Conservation (phyloP, 371 early-diverging fungal species). For the Circinella umbellata region DNA sequence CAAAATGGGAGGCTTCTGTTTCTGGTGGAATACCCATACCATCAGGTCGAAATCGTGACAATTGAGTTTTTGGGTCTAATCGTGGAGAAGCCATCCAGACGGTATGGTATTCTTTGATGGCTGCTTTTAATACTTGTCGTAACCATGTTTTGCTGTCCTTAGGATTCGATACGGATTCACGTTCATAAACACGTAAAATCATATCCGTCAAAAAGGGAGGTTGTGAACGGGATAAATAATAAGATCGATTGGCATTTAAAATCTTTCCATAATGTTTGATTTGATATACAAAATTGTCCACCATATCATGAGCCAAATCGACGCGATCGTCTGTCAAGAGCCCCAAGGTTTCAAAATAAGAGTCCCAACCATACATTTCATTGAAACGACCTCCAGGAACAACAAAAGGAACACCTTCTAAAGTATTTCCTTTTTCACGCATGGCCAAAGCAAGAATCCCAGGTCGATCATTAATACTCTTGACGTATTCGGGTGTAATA, state of each 20-base stretch:
- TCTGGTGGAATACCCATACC: slow-evolving; percentile 95
- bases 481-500: slow-evolving; percentile 88
- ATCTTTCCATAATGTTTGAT: slow-evolving; percentile 96
- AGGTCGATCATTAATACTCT: slow-evolving; percentile 80
- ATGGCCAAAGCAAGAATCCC: slow-evolving; percentile 90
- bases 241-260: slow-evolving; percentile 93
- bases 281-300: slow-evolving; percentile 92
- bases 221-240: slow-evolving; percentile 92
- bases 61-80: slow-evolving; percentile 69
- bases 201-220: slow-evolving; percentile 96
- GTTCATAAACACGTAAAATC: slow-evolving; percentile 74
- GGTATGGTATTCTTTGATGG: slow-evolving; percentile 86
- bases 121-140: slow-evolving; percentile 65
- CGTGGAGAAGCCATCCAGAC: slow-evolving; percentile 88
- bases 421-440: slow-evolving; percentile 49
- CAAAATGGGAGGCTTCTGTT: slow-evolving; percentile 91
- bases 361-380: slow-evolving; percentile 98
- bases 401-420: slow-evolving; percentile 85
- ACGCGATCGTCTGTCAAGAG: slow-evolving; percentile 78
- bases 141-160: slow-evolving; percentile 68
- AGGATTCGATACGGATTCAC: slow-evolving; percentile 28
- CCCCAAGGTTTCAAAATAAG: slow-evolving; percentile 89
- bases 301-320: slow-evolving; percentile 88
- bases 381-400: slow-evolving; percentile 97
- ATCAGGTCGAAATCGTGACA: slow-evolving; percentile 81